Base-by-base conservation (phyloP, 208 protist species). In the Leishmania mexicana region DNA sequence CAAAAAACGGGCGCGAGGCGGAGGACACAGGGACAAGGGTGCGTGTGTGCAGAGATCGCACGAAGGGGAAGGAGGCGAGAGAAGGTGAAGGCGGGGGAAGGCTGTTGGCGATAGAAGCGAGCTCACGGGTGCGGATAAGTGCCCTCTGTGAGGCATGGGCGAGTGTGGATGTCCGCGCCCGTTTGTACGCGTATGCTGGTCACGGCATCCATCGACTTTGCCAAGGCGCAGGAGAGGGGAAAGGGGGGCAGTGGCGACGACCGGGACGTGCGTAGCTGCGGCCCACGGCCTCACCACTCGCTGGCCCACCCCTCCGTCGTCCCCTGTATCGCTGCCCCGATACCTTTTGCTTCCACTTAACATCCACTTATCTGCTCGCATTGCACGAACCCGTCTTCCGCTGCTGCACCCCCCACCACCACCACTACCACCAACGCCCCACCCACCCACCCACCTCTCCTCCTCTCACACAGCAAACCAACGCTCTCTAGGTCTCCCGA, bases 1-100 rank as follows among this genome's bases (percentile, higher is more conserved):
- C 79, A 72, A 75, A 84, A 71, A 79, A 49, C 45, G 17, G 53
- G 79, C 19, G 53, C 11, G 24, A 1, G 10, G 28, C 28, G n/a
- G 49, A n/a, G 45, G n/a, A 15, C 24, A 19, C 21, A 21, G n/a
- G n/a, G n/a, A 65, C n/a, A n/a, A 5, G 60, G 54, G 6, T 0
- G 54, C 11, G 54, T 28, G 21, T 28, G 21, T 2, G 21, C 17
- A 21, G 54, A 5, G 54, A 28, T 6, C 28, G 60, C 28, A 5
- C 6, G 6, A 10, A 38, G 60, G n/a, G n/a, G 11, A 35, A 11
- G 60, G n/a, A 8, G 11, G n/a, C 7, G 58, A 31, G 57, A 11
- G 57, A 13, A 19, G n/a, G 4, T 3, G 57, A 62, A 31, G 24
- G 57, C 13, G 57, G n/a, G n/a, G 24, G 0, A 8, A 67, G 13